phyloP scores from a whole-genome alignment of 192 early-diverging fungal species.

The Glomus cerebriforme region DNA sequence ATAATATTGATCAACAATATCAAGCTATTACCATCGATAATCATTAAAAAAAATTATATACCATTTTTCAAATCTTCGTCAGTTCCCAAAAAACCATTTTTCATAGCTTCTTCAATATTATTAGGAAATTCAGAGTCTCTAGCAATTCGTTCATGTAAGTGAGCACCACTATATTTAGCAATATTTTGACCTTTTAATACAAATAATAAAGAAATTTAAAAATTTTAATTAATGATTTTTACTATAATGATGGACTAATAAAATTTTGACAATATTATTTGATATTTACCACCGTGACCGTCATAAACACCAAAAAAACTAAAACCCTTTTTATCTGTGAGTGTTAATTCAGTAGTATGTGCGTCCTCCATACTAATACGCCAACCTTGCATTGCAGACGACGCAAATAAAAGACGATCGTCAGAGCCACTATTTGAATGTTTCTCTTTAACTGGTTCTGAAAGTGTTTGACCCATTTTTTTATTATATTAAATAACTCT shows the following conservation, averaged over 20 bases:
- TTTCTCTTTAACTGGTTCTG: conserved; percentile 90
- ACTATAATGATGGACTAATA: background rate
- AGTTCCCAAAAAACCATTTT: conserved; percentile 77
- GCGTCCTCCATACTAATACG: conserved; percentile 98
- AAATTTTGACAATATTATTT: background rate
- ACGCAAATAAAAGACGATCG: conserved; percentile 78
- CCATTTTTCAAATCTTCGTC: conserved; percentile 79
- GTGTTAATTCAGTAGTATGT: conserved; percentile 81
- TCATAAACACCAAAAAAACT: conserved; percentile 98
- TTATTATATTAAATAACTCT: background rate
- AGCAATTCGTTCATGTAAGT: conserved; percentile 75
- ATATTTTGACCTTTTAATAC: conserved; percentile 61
- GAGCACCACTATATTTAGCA: conserved; percentile 81
- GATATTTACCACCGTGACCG: conserved; percentile 82
- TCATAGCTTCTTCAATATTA: conserved; percentile 77
- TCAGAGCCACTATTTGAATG: conserved; percentile 74
- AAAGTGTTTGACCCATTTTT: conserved; percentile 95
- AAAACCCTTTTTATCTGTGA: conserved; percentile 61
- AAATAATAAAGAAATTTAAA: background rate
- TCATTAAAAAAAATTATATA: conserved; percentile 35
- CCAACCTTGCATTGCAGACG: conserved; percentile 98
- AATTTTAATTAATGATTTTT: background rate
- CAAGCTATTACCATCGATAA: background rate
- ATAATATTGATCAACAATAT: conserved; percentile 13
- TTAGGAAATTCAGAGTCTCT: conserved; percentile 63